These are phyloP conservation scores for Clathrospora elynae DNA, from an alignment of 2,329 filamentous ascomycete species.

Conservation along the genomic window DNA sequence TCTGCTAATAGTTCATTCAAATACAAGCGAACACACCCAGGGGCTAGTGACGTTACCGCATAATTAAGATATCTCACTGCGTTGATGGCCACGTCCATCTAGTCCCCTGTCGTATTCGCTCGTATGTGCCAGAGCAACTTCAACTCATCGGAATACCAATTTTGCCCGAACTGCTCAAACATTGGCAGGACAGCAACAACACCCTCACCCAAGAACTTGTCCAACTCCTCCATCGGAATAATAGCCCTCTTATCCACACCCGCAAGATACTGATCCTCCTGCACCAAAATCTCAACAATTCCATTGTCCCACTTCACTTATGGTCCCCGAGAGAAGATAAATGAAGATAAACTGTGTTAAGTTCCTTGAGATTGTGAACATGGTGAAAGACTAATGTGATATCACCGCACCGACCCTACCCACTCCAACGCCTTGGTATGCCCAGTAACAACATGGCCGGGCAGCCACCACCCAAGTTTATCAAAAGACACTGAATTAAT, in stretches of 20 bases:
- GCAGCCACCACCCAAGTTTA: not conserved
- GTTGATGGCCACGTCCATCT: no score
- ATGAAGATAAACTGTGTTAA: slow-evolving; percentile 21
- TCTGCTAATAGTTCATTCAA: no score
- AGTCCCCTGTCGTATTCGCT: no score
- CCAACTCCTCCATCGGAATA: slow-evolving; percentile 20
- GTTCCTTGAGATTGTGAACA: not conserved
- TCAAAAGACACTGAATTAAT: not conserved
- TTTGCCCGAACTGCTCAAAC: no score
- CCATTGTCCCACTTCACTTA: slow-evolving; percentile 28
- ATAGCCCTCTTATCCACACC: slow-evolving; percentile 20
- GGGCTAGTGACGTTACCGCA: no score
- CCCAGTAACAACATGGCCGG: not conserved
- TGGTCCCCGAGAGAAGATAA: slow-evolving; percentile 30
- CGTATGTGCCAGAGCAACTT: no score
- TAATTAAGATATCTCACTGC: no score
- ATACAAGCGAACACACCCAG: no score
- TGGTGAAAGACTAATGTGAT: slow-evolving; percentile 1
- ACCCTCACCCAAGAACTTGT: slow-evolving; percentile 28
- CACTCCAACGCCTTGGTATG: slow-evolving; percentile 16
- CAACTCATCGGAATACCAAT: no score
- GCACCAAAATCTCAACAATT: slow-evolving; percentile 28
- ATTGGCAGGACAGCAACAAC: no score
- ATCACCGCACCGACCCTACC: slow-evolving; percentile 3
- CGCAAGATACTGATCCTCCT: slow-evolving; percentile 34